Evolutionary conservation across 768 basidiomycete species (phyloP).

Genomic region (Steccherinum ochraceum): DNA sequence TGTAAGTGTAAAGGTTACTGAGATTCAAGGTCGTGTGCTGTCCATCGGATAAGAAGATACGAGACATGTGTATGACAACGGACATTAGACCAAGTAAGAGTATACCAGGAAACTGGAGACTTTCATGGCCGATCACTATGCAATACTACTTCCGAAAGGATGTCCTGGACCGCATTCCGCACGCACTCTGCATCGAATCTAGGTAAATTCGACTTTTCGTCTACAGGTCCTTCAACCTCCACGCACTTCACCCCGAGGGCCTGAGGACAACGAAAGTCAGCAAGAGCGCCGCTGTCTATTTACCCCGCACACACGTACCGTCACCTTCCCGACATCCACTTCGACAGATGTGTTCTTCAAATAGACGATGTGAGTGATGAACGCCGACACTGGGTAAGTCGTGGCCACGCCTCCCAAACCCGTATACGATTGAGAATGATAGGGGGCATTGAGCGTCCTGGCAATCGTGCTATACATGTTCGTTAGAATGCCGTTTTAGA

Average conservation of each 20-base stretch:
- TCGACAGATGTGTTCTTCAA: constrained; percentile 55
- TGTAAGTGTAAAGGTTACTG: background rate
- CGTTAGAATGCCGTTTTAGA: too few species aligned
- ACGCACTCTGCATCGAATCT: constrained; percentile 44
- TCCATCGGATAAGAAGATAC: background rate
- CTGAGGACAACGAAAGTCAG: constrained; percentile 35
- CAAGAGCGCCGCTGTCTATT: background rate
- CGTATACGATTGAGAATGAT: constrained; percentile 39
- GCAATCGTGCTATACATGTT: constrained; percentile 70
- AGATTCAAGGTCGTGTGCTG: background rate
- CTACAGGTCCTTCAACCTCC: constrained; percentile 31
- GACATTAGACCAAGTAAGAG: background rate
- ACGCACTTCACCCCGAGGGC: constrained; percentile 55
- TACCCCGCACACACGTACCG: constrained; percentile 50
- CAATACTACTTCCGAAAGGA: constrained; percentile 11
- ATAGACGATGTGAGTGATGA: constrained; percentile 82
- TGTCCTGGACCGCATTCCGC: constrained; percentile 33
- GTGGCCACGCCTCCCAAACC: constrained; percentile 56
- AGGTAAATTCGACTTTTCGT: constrained; percentile 22
- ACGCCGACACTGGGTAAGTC: constrained; percentile 69
- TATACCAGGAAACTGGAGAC: background rate
- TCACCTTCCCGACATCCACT: constrained; percentile 56
- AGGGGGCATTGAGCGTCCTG: constrained; percentile 59
- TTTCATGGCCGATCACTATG: background rate
- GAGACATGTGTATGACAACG: background rate